Evolutionary conservation across 202 grass and related monocot species (phyloP).

Genomic region (Sporobolus alterniflorus): DNA sequence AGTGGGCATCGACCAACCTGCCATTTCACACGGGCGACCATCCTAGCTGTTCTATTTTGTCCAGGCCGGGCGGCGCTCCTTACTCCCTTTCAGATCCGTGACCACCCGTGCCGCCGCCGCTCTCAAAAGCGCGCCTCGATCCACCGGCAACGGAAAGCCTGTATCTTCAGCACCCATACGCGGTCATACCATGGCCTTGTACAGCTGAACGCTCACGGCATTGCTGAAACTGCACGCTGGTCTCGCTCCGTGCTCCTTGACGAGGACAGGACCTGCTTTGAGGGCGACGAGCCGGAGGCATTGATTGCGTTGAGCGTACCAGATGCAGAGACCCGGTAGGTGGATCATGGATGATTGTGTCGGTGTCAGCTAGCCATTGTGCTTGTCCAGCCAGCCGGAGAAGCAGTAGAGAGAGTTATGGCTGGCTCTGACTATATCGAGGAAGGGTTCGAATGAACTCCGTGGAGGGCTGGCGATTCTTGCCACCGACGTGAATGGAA

Average conservation of each 20-base stretch:
- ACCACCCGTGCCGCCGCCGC: background rate
- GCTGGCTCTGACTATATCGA: background rate
- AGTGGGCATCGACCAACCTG: constrained; percentile 39
- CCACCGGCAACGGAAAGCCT: background rate
- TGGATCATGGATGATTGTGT: background rate
- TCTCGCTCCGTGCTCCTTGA: background rate
- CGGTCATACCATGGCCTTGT: background rate
- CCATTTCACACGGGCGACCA: constrained; percentile 34
- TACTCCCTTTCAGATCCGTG: constrained; percentile 20
- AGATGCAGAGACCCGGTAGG: constrained; percentile 12
- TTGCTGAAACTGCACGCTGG: background rate
- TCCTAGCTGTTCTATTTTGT: constrained; percentile 49
- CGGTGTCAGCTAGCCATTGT: constrained; percentile 31
- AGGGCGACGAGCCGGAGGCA: background rate
- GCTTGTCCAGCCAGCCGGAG: constrained; percentile 6
- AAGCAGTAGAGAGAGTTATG: constrained; percentile 12
- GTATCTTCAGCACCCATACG: background rate
- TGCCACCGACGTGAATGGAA: constrained; percentile 25
- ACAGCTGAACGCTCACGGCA: background rate
- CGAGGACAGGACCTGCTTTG: background rate
- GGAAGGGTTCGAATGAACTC: background rate
- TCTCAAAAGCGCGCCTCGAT: background rate
- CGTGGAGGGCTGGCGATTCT: constrained; percentile 19
- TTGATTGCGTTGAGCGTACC: constrained; percentile 19
- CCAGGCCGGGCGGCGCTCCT: background rate